Percentiles rank a stretch among this genome's conserved stretches.
Conservation (phyloP, 805 yeast species). For the Wickerhamiella parazyma region DNA sequence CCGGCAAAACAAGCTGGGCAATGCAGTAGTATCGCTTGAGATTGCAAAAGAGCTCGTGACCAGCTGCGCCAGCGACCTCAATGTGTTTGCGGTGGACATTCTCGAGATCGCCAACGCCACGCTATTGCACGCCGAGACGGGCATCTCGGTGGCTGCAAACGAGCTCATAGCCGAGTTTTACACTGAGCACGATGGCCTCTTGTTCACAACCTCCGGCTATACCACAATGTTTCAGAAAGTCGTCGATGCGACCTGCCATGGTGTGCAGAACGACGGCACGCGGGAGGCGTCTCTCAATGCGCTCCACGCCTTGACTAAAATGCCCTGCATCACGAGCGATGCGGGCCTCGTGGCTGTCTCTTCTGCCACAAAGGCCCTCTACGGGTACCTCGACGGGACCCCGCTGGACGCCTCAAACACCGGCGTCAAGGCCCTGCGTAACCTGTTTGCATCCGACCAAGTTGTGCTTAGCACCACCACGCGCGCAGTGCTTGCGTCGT, state of each 20-base stretch:
- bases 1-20: constrained; percentile 52
- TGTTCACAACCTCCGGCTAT: constrained; percentile 48
- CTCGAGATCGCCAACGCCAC: constrained; percentile 44
- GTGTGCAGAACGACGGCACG: constrained; percentile 29
- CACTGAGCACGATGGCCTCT: constrained; percentile 41
- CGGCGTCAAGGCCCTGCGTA: constrained; percentile 34
- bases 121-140: constrained; percentile 43
- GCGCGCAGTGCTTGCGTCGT: constrained; percentile 39
- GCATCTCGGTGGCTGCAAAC: constrained; percentile 35
- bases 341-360: constrained; percentile 21
- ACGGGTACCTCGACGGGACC: not conserved
- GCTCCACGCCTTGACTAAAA: constrained; percentile 27
- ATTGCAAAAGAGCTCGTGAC: constrained; percentile 56
- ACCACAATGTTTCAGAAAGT: constrained; percentile 34
- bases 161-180: constrained; percentile 30
- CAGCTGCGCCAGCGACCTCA: constrained; percentile 70
- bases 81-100: constrained; percentile 61
- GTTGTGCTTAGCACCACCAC: constrained; percentile 25
- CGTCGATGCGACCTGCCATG: constrained; percentile 21
- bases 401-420: not conserved
- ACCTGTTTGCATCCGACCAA: constrained; percentile 51
- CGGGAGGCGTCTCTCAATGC: constrained; percentile 33
- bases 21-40: constrained; percentile 66
- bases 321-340: constrained; percentile 24
- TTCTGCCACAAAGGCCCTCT: constrained; percentile 15